Base-by-base conservation (phyloP, 23 red algal species). In the Cyanidiococcus yangmingshanensis region DNA sequence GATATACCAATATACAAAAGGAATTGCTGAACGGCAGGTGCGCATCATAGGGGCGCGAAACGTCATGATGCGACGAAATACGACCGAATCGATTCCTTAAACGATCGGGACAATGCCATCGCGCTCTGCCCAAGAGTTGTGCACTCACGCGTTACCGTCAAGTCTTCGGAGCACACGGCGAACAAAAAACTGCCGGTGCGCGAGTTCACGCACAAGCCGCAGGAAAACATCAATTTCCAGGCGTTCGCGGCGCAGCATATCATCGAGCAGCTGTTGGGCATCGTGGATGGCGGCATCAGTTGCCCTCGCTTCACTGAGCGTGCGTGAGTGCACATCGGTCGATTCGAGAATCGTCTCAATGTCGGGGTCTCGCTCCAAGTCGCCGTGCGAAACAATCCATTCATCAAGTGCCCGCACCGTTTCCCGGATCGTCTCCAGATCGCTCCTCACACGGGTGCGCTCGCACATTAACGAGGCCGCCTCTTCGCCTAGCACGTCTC, bases 161-260 rank as follows among this genome's bases (percentile, higher is more conserved):
- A 71, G 32, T 29, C 3, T 25, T 35, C 32, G 21, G 12, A 71
- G 63, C 7, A 3, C 3, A 35, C 63, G 63, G 32, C 63, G 27
- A 7, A 35, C 27, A 7, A 71, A 32, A 35, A 71, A 71, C 12
- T 30, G 63, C 32, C 32, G 63, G 27, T 71, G 32, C 16, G 63
- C 21, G 27, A 71, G 63, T 30, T 71, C 63, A 2, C 63, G 63
- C 7, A 71, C 63, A 7, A 71, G 63, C 32, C 63, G 63, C 63
- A 71, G 32, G 32, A 71, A 71, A 25, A 3, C 7, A 35, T 71
- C 63, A 25, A 71, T 25, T 27, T 71, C 63, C 16, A 71, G 15
- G 7, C 27, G 63, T 30, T 29, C 63, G 12, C 63, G 63, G 21
- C 63, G 63, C 32, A 71, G 63, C 27, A 30, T 30, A 71, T 71